Base-by-base conservation (phyloP, 352 stramenopile genomes). In the Achlya hypogyna region DNA sequence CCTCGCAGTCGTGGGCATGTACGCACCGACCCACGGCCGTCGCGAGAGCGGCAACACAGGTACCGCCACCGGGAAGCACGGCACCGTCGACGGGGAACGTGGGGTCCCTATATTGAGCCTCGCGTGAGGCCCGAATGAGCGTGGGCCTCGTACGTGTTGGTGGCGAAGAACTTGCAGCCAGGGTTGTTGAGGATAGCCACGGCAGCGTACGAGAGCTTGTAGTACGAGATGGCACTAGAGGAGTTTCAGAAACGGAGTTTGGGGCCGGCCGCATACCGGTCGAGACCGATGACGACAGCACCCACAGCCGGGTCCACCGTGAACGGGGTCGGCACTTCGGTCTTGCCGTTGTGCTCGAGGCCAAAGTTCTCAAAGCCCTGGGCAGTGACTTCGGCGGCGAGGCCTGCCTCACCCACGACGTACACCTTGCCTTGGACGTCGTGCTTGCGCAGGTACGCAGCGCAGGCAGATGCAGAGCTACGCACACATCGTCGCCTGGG, bases 191-290 rank as follows among this genome's bases (percentile, higher is more conserved):
- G 82, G 23, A 89, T 70, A 69, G 82, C 91, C 18, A 62, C 70
- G 62, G 85, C 84, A 16, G 85, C 85, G 72, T 91, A 91, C 58
- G 85, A 79, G 58, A 93, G 75, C 73, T 93, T 93, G 81, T 89
- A 93, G 76, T 89, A 93, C 62, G 78, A 84, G 34, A 93, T 75
- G 70, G 88, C 75, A 45, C 84, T 90, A 52, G 10, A 42, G 25
- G 5, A 8, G 9, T 45, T 1, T 32, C n/a, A 8, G 10, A 8
- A n/a, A 60, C 18, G 2, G 5, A 20, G 35, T 27, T 20, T 22
- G 9, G 8, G n/a, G 2, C 10, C 20, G 14, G 23, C 20, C 2
- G 51, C 72, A 27, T 54, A 89, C 78, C 84, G 74, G 63, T 93
- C 85, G 5, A 91, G 75, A 14, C 85, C 85, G 35, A 87, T 86